A percentile compares a stretch with the other conserved stretches of the same genome.
These are phyloP conservation scores for Pisolithus thermaeus DNA, from an alignment of 1,284 basidiomycete species.

Conservation along the genomic window DNA sequence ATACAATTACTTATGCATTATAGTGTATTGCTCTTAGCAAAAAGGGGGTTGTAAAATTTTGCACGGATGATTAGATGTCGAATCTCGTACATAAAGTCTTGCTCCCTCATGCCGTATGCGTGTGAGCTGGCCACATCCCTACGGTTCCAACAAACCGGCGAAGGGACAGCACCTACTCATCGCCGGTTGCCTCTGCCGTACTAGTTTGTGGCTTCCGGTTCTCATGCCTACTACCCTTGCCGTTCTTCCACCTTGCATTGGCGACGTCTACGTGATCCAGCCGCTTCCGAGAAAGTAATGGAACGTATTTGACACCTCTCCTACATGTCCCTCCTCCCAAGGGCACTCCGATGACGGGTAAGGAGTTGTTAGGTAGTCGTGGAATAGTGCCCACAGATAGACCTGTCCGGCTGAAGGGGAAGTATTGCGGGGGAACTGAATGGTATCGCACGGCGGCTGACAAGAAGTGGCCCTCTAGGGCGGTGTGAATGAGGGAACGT, in stretches of 20 bases:
- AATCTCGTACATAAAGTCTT: slow-evolving; percentile 3
- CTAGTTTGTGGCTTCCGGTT: neutral
- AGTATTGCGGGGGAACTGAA: slow-evolving; percentile 27
- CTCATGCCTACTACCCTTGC: slow-evolving; percentile 44
- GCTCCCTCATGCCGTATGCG: too few species aligned
- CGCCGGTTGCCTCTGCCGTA: slow-evolving; percentile 1
- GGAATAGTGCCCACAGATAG: slow-evolving; percentile 21
- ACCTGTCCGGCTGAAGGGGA: slow-evolving; percentile 29
- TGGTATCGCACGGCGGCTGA: slow-evolving; percentile 47
- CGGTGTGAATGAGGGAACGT: slow-evolving; percentile 52
- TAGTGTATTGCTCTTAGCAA: too few species aligned
- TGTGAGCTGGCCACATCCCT: too few species aligned
- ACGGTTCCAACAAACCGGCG: too few species aligned
- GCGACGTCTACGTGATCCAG: slow-evolving; percentile 65
- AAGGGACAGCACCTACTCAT: slow-evolving; percentile 5
- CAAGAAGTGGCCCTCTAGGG: slow-evolving; percentile 62
- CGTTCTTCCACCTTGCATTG: slow-evolving; percentile 73
- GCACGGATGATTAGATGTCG: too few species aligned
- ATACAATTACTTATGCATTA: too few species aligned
- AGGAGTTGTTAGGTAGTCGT: slow-evolving; percentile 17
- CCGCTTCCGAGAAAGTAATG: slow-evolving; percentile 60
- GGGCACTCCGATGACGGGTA: slow-evolving; percentile 48
- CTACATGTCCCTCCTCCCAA: slow-evolving; percentile 70
- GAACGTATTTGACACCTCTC: slow-evolving; percentile 58
- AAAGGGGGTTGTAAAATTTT: too few species aligned